Evolutionary conservation across 2,329 filamentous ascomycete species (phyloP), one percentile per base, ranked within the genome.

Genomic region (Acrocalymma vagum): DNA sequence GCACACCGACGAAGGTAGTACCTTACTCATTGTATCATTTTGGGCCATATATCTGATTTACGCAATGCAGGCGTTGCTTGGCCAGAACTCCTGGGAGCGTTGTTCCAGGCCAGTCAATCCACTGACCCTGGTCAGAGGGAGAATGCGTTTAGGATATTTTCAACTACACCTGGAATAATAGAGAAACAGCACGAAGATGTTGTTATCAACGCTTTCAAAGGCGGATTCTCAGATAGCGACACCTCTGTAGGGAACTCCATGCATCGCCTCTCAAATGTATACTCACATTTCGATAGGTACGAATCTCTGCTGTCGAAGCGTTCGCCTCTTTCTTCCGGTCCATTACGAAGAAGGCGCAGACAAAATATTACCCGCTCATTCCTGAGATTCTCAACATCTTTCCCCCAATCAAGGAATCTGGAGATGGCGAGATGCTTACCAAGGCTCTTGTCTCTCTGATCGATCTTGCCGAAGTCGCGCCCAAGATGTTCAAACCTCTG

Each of bases 241-340:
- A 86, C 93, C 45, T 78, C 85, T 51, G 90, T 92, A 80, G 60
- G 56, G 42, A 15, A 14, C 15, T 10, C 10, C 15, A 4, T 10
- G 10, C 8, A 22, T 6, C 29, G 21, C 15, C 18, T 6, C 14
- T 14, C 17, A 22, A 23, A 34, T 17, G 10, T 25, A 24, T 4
- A 38, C 53, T 57, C 24, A 60, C 47, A 15, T 25, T 15, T n/a
- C 23, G 34, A 6, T 52, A 93, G 83, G 93, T 99, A 42, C 88
- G 91, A 53, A 84, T 99, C 43, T 87, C 92, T 30, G 92, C 94
- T 40, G 95, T 97, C 85, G 92, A 96, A 67, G 94, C 94, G 6
- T 99, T 99, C 67, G 88, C 93, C 13, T 86, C 92, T 3, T 97
- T 99, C 76, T 99, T 99, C 81, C 84, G 90, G 55, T 94, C 87